phyloP scores from a whole-genome alignment of 805 yeast genomes.

The Wickerhamiella parazyma region DNA sequence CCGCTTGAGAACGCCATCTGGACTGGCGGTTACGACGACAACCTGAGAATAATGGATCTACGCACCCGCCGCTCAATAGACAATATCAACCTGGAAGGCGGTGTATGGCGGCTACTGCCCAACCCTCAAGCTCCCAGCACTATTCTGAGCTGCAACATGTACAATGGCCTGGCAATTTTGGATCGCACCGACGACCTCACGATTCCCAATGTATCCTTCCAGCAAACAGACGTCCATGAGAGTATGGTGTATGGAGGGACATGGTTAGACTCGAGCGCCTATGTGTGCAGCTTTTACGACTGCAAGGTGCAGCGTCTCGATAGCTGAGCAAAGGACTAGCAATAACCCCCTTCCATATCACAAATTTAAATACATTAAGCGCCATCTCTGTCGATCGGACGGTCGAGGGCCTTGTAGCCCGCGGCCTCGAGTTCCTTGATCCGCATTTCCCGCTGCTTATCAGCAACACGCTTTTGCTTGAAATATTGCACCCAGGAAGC shows the following conservation, averaged over 20 bases:
- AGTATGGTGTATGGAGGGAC: constrained; percentile 96
- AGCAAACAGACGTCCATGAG: constrained; percentile 35
- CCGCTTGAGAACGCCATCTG: constrained; percentile 34
- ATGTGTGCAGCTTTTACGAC: constrained; percentile 89
- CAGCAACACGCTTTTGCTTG: constrained; percentile 77
- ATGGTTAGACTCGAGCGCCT: constrained; percentile 47
- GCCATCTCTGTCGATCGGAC: constrained; percentile 7
- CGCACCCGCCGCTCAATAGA: constrained; percentile 34
- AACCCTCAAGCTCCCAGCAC: constrained; percentile 25
- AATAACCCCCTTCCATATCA: no score
- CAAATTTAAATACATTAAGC: not conserved
- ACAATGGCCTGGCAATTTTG: constrained; percentile 76
- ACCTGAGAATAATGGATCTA: constrained; percentile 53
- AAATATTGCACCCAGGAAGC: constrained; percentile 82
- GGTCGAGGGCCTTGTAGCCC: constrained; percentile 29
- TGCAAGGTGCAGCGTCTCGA: constrained; percentile 44
- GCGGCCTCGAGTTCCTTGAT: constrained; percentile 57
- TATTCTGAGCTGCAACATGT: constrained; percentile 82
- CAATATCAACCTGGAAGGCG: constrained; percentile 61
- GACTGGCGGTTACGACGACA: constrained; percentile 92
- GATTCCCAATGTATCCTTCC: constrained; percentile 11
- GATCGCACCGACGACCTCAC: constrained; percentile 16
- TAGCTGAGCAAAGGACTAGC: constrained; percentile 57
- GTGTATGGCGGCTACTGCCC: constrained; percentile 87
- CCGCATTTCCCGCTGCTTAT: constrained; percentile 53